A percentile compares a stretch with the other conserved stretches of the same genome.
Evolutionary conservation across 768 basidiomycete species (phyloP).

Genomic region (Mycena pura): DNA sequence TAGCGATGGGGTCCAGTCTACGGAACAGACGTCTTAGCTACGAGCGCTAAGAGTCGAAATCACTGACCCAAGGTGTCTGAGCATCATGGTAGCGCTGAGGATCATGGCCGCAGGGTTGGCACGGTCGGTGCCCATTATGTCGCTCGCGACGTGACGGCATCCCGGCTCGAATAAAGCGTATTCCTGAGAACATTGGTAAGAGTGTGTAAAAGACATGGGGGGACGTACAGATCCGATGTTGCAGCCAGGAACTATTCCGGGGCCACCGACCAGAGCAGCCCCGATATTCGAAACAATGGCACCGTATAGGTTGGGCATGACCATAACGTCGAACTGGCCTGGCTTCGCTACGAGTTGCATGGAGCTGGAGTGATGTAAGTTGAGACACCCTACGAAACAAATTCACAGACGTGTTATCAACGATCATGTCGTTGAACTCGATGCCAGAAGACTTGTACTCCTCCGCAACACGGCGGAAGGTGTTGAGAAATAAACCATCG

Average conservation of each 20-base stretch:
- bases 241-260: slow-evolving; percentile 97
- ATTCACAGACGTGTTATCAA: slow-evolving; percentile 88
- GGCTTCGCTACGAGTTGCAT: slow-evolving; percentile 99
- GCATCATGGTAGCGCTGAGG: slow-evolving; percentile 96
- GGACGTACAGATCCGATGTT: slow-evolving; percentile 86
- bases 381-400: neutral
- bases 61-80: slow-evolving; percentile 90
- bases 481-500: slow-evolving; percentile 98
- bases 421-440: slow-evolving; percentile 96
- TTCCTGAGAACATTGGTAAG: slow-evolving; percentile 57
- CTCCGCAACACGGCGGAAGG: slow-evolving; percentile 94
- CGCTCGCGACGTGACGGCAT: slow-evolving; percentile 93
- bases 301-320: slow-evolving; percentile 97
- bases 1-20: slow-evolving; percentile 91
- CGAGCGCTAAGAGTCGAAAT: slow-evolving; percentile 16
- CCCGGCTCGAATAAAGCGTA: slow-evolving; percentile 99
- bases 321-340: slow-evolving; percentile 98
- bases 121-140: slow-evolving; percentile 95
- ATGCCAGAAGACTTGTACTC: slow-evolving; percentile 95
- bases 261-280: slow-evolving; percentile 97
- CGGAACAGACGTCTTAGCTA: slow-evolving; percentile 30
- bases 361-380: slow-evolving; percentile 57
- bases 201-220: neutral
- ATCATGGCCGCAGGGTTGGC: slow-evolving; percentile 99
- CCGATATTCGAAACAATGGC: slow-evolving; percentile 99